Percentiles rank a stretch among this genome's conserved stretches.
phyloP scores from a whole-genome alignment of 352 stramenopile species.

The Globisporangium heterothallicum region DNA sequence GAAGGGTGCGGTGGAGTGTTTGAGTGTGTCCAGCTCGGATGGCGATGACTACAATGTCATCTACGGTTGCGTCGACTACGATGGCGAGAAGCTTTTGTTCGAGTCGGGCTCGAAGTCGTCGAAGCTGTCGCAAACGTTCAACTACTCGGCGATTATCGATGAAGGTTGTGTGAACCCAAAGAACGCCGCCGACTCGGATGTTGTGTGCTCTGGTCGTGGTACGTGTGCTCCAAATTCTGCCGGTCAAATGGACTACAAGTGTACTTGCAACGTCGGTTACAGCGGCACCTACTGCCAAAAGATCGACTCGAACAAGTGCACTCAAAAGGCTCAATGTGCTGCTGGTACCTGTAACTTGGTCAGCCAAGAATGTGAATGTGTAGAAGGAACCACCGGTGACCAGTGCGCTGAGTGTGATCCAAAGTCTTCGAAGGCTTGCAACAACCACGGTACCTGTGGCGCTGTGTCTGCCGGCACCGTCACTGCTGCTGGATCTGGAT shows the following conservation, averaged over 20 bases:
- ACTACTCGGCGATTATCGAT: slow-evolving; percentile 52
- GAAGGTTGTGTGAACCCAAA: slow-evolving; percentile 59
- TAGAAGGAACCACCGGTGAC: slow-evolving; percentile 50
- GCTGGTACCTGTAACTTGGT: slow-evolving; percentile 59
- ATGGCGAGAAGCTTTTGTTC: slow-evolving; percentile 55
- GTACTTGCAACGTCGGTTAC: slow-evolving; percentile 72
- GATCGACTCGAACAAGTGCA: slow-evolving; percentile 69
- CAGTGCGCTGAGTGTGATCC: slow-evolving; percentile 72
- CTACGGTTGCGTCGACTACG: slow-evolving; percentile 79
- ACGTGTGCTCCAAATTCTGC: slow-evolving; percentile 46
- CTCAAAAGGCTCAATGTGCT: slow-evolving; percentile 53
- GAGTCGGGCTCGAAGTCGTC: slow-evolving; percentile 40
- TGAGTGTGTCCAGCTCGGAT: slow-evolving; percentile 17
- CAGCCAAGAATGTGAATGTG: slow-evolving; percentile 61
- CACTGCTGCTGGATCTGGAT: slow-evolving; percentile 6
- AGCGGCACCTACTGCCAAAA: slow-evolving; percentile 74
- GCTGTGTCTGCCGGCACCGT: slow-evolving; percentile 15
- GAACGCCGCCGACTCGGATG: slow-evolving; percentile 33
- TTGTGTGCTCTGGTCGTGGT: slow-evolving; percentile 73
- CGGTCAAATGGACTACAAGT: slow-evolving; percentile 50
- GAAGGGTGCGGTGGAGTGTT: slow-evolving; percentile 30
- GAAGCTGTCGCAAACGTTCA: slow-evolving; percentile 44
- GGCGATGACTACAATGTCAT: slow-evolving; percentile 44
- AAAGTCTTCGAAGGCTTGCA: slow-evolving; percentile 43
- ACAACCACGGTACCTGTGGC: slow-evolving; percentile 49